Percentiles rank a stretch among this genome's conserved stretches.
These are phyloP conservation scores for Scheffersomyces coipomensis DNA, from an alignment of 805 yeast genomes.

Conservation along the genomic window DNA sequence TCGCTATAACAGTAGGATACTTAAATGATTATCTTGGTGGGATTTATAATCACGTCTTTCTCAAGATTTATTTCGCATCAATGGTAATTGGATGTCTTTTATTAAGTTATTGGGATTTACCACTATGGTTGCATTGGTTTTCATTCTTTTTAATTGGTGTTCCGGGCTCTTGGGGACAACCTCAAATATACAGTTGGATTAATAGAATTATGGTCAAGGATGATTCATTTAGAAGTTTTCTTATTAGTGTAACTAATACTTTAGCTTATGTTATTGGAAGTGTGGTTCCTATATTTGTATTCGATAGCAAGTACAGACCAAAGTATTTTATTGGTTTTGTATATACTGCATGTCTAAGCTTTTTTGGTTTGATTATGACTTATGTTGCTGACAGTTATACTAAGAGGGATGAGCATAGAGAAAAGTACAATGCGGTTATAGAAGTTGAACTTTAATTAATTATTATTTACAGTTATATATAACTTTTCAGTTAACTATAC, in stretches of 20 bases:
- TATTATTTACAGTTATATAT: not conserved
- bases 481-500: no score
- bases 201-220: constrained; percentile 43
- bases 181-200: constrained; percentile 56
- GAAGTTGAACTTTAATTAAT: not conserved
- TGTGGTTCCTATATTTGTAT: constrained; percentile 36
- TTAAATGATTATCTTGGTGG: constrained; percentile 29
- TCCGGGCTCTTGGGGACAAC: constrained; percentile 53
- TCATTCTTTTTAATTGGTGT: constrained; percentile 46
- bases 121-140: constrained; percentile 48
- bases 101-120: constrained; percentile 49
- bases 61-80: constrained; percentile 33
- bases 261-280: constrained; percentile 37
- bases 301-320: constrained; percentile 35
- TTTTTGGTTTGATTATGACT: constrained; percentile 28
- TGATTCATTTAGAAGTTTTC: constrained; percentile 38
- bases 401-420: constrained; percentile 15
- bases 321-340: constrained; percentile 28
- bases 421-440: not conserved
- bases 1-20: constrained; percentile 22
- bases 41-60: constrained; percentile 31
- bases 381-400: constrained; percentile 20
- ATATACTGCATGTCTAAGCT: constrained; percentile 28
- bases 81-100: constrained; percentile 41
- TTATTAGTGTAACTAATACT: constrained; percentile 35